Conservation (phyloP, 805 yeast species). For the Saturnispora quitensis region DNA sequence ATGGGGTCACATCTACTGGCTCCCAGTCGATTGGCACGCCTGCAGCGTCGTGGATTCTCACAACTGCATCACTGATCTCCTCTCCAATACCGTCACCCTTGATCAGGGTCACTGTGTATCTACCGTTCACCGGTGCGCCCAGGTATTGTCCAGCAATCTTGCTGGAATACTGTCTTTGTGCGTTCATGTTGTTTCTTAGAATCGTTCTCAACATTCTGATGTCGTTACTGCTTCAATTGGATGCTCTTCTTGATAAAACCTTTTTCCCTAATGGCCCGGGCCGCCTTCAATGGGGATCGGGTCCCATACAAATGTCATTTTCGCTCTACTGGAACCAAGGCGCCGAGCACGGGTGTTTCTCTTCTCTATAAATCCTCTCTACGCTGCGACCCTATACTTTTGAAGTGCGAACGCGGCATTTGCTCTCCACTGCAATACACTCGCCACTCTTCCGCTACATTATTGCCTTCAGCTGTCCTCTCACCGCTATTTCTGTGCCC, state of each 20-base stretch:
- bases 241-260: not conserved
- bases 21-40: constrained; percentile 96
- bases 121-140: constrained; percentile 66
- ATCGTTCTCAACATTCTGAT: not conserved
- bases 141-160: constrained; percentile 55
- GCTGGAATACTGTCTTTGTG: constrained; percentile 26
- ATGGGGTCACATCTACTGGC: constrained; percentile 91
- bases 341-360: not conserved
- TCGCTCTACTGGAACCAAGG: constrained; percentile 1
- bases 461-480: not conserved
- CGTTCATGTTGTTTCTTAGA: constrained; percentile 7
- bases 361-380: not conserved
- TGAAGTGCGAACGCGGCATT: not conserved
- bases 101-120: constrained; percentile 87
- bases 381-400: not conserved
- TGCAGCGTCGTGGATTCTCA: constrained; percentile 89
- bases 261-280: not conserved
- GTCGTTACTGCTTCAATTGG: constrained; percentile 1
- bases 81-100: constrained; percentile 99
- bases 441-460: not conserved
- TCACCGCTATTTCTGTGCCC: not conserved
- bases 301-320: not conserved
- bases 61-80: constrained; percentile 91
- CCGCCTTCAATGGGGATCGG: not conserved
- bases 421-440: not conserved